A percentile compares a stretch with the other conserved stretches of the same genome.
Conservation (phyloP, 257 asterid genomes). For the Misopates orontium region DNA sequence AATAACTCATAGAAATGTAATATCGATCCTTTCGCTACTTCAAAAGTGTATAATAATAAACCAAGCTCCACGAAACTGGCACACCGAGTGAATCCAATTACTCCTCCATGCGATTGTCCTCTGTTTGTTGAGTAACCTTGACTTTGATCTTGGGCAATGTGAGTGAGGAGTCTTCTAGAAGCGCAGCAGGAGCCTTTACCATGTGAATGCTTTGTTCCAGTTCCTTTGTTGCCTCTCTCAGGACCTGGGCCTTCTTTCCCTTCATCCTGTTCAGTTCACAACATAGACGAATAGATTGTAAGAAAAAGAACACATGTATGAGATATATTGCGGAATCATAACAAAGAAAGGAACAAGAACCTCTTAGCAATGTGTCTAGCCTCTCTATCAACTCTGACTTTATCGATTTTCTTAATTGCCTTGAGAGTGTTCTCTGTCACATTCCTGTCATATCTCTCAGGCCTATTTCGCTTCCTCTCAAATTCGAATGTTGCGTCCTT, state of each 20-base stretch:
- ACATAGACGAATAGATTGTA: constrained; percentile 2
- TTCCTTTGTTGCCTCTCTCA: constrained; percentile 47
- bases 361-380: constrained; percentile 54
- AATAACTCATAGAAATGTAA: neutral
- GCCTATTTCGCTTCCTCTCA: constrained; percentile 87
- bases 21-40: neutral
- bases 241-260: constrained; percentile 53
- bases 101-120: constrained; percentile 45
- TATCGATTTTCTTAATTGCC: constrained; percentile 78
- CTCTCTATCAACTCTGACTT: constrained; percentile 74
- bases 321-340: neutral
- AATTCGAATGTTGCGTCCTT: constrained; percentile 95
- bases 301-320: neutral
- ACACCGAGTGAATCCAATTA: constrained; percentile 25
- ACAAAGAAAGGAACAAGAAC: constrained; percentile 34
- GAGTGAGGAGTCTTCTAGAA: constrained; percentile 45
- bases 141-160: constrained; percentile 49
- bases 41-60: neutral
- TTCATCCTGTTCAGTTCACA: constrained; percentile 54
- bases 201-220: constrained; percentile 54
- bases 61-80: neutral
- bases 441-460: constrained; percentile 83
- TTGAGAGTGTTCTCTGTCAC: constrained; percentile 60
- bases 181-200: constrained; percentile 60
- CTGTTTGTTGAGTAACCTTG: constrained; percentile 27